Evolutionary conservation across 805 yeast species (phyloP), one percentile per base, ranked within the genome.

Genomic region (Kuraishia capsulata): DNA sequence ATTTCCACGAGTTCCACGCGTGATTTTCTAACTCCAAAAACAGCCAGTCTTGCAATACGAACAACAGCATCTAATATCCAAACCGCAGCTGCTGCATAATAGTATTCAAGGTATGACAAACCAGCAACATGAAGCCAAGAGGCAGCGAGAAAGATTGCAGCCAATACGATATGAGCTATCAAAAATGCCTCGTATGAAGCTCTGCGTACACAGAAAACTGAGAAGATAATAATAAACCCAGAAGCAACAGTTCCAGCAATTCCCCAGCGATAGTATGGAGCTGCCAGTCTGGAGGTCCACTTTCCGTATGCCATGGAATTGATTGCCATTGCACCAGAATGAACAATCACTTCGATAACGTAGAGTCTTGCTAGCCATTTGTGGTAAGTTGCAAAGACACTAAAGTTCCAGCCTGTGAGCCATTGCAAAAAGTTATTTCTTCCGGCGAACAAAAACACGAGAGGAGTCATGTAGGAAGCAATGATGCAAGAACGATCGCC

Each of bases 351-450:
- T 20, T 66, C 56, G 2, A 66, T 36, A 26, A 60, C 53, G 2
- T 63, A 50, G 11, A 67, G 54, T 43, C 84, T 62, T 1, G 77
- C 67, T 6, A 75, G 44, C 59, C 81, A 78, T 37, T 80, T 65
- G 51, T 79, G 86, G 48, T 69, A 72, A 23, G 71, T 59, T 33
- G 76, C 62, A 51, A 75, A 79, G 17, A 79, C 64, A 0, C 78
- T 57, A 42, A 58, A 69, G 13, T 62, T 62, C 80, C 81, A 73
- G 18, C 80, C 71, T 1, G 85, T 73, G 16, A 73, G 14, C 73
- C 74, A 73, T 42, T 70, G 76, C 41, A 79, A 53, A 36, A 80
- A 53, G 49, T 78, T 79, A 54, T 79, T 79, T 46, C 85, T 59
- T 32, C 82, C 76, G 2, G 83, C 78, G 50, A 78, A 76, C 36